A percentile compares a stretch with the other conserved stretches of the same genome.
These are phyloP conservation scores for Mycena venus DNA, from an alignment of 768 basidiomycete genomes.

Conservation along the genomic window DNA sequence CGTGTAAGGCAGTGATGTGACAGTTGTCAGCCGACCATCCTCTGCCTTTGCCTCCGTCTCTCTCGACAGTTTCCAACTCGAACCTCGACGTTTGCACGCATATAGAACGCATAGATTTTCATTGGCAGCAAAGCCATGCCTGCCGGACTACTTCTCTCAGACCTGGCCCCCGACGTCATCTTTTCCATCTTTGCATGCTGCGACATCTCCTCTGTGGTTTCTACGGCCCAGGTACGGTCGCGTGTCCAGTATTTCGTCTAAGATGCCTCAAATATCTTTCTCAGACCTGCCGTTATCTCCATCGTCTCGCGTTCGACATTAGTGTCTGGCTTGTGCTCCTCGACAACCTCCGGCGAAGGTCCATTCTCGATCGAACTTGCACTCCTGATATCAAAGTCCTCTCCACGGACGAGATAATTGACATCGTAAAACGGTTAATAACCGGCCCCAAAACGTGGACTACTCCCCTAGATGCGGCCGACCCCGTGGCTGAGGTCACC, in stretches of 20 bases:
- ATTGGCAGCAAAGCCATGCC: too few species aligned
- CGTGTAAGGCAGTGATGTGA: too few species aligned
- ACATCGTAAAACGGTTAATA: neutral
- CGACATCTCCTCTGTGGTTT: neutral
- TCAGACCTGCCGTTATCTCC: constrained; percentile 1
- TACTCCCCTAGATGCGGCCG: neutral
- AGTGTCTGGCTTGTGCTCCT: neutral
- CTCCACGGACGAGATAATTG: neutral
- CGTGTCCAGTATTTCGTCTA: neutral
- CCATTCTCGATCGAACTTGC: neutral
- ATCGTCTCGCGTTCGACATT: neutral
- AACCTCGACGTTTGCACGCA: too few species aligned
- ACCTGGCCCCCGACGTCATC: neutral
- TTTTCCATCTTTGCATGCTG: neutral
- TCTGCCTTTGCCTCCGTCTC: too few species aligned
- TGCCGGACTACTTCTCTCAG: too few species aligned
- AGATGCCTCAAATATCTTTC: too few species aligned
- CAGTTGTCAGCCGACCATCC: too few species aligned
- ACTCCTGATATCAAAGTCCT: neutral
- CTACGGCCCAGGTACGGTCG: neutral
- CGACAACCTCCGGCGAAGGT: neutral
- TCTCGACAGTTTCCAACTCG: too few species aligned
- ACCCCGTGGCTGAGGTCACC: neutral
- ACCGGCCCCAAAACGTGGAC: constrained; percentile 7
- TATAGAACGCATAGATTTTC: too few species aligned